Evolutionary conservation across 106 monocot species (phyloP), one percentile per base, ranked within the genome.

Genomic region (Dactylorhiza incarnata): DNA sequence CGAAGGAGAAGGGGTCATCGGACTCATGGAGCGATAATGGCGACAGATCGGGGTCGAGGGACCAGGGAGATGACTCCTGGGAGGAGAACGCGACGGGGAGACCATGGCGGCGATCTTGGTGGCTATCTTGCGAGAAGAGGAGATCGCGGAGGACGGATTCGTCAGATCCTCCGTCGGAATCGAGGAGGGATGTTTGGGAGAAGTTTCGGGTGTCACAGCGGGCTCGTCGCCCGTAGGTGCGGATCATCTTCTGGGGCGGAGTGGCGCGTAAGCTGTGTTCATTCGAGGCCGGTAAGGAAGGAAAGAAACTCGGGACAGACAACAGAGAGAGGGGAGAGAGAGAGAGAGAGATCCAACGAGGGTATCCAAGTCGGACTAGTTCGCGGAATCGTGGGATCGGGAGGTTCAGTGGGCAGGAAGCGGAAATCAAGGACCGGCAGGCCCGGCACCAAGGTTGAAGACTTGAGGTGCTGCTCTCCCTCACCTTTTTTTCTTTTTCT

Each of bases 181-280:
- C 83, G 74, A 76, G 76, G 26, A 65, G 56, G 43, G 52, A 44
- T 47, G 61, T 68, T 54, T 77, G 81, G 78, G 84, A 83, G 70
- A 55, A 54, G 75, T 52, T 68, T 50, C 74, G 79, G 26, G 54
- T 73, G 24, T 45, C 62, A 67, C 73, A 81, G 75, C 87, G 85
- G 72, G 51, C 73, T 23, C 92, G 74, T 45, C 95, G 92, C 56
- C 62, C 79, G 89, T 95, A 95, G n/a, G 92, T 95, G 16, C 95
- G 89, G 26, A 92, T 86, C 76, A 95, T 89, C 95, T 92, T 95
- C 52, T 29, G 43, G 26, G 68, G 68, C 68, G 17, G 69, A 45
- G 3, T 46, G 7, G 45, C 0, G 45, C 44, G 17, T 6, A 45
- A 17, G 11, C 19, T 13, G 5, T 46, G 45, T 6, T 46, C 69